Percentiles rank a stretch among this genome's conserved stretches.
Evolutionary conservation across 768 basidiomycete species (phyloP).

Genomic region (Leccinum variicolor): DNA sequence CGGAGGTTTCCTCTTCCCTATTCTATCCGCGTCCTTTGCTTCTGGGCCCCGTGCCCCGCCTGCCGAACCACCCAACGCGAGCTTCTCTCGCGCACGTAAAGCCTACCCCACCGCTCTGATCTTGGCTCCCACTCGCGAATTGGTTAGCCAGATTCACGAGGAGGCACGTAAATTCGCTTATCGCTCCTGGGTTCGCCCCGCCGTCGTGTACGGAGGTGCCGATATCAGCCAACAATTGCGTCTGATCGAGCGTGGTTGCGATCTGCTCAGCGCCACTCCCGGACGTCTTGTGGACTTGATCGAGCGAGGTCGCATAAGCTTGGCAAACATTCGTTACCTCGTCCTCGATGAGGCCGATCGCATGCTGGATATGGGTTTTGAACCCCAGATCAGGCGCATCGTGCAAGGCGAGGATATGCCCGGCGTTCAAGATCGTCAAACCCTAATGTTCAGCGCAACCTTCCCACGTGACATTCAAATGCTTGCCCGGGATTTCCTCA

Average conservation of each 20-base stretch:
- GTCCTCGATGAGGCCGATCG: constrained; percentile 99
- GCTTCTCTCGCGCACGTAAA: constrained; percentile 73
- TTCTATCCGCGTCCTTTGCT: constrained; percentile 88
- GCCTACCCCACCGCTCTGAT: constrained; percentile 97
- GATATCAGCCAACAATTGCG: constrained; percentile 96
- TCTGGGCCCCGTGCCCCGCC: constrained; percentile 77
- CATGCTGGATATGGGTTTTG: constrained; percentile 99
- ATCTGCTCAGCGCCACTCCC: constrained; percentile 94
- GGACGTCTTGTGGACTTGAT: constrained; percentile 98
- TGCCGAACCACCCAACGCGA: constrained; percentile 40
- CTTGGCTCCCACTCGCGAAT: constrained; percentile 96
- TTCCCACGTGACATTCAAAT: constrained; percentile 99
- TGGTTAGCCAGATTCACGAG: constrained; percentile 98
- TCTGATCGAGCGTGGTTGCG: constrained; percentile 93
- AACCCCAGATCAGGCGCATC: constrained; percentile 97
- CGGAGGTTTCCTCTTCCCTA: constrained; percentile 98
- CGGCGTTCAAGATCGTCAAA: constrained; percentile 85
- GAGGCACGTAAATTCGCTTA: constrained; percentile 99
- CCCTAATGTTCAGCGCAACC: constrained; percentile 99
- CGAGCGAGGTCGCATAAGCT: constrained; percentile 94
- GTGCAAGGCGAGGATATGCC: constrained; percentile 99
- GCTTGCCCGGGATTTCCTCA: constrained; percentile 92
- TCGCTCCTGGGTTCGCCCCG: constrained; percentile 98
- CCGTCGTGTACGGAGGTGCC: constrained; percentile 98
- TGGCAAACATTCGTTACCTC: constrained; percentile 95